Evolutionary conservation across 176 grass and related monocot species (phyloP), one percentile per base, ranked within the genome.

Genomic region (Eleusine coracana): DNA sequence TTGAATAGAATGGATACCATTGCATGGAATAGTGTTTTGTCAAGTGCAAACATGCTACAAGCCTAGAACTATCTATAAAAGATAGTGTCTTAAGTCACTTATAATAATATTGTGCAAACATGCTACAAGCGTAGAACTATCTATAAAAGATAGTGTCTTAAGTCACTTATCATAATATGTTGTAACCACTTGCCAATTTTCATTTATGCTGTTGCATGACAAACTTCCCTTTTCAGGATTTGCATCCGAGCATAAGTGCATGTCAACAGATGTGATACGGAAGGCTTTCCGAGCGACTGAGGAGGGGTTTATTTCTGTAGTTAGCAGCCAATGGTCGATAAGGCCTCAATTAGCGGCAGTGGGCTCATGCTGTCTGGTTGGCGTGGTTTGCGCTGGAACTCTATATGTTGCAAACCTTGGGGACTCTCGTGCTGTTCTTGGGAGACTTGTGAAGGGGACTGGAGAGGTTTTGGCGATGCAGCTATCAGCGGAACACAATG

Each of bases 401-500:
- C 91, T 97, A 20, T 94, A 93, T 88, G 61, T 94, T 56, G 89
- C 94, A 62, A 97, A 94, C 68, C 60, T 88, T 15, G 94, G 94
- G 15, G 94, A 97, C 65, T 97, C 94, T 2, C 94, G 94, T 51
- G 89, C 84, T 75, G 85, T 97, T 76, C 71, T 97, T 38, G 94
- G 91, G 16, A 97, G 82, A 40, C 75, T 94, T 17, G 89, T 94
- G 12, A 92, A 86, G 79, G 94, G 78, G 71, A 97, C 89, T 72
- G 91, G 89, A 82, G 91, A 94, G 71, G 89, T 94, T 83, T 70
- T 94, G 16, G 89, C 94, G 21, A 86, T 97, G 59, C 94, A 97
- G 72, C 82, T 97, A 59, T 97, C 94, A 72, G 77, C 84, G 25
- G 94, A 97, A 82, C 94, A 97, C 84, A 97, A 97, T 84, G 94